Conservation (phyloP, 306 rosid genomes). For the Cucumis hystrix region DNA sequence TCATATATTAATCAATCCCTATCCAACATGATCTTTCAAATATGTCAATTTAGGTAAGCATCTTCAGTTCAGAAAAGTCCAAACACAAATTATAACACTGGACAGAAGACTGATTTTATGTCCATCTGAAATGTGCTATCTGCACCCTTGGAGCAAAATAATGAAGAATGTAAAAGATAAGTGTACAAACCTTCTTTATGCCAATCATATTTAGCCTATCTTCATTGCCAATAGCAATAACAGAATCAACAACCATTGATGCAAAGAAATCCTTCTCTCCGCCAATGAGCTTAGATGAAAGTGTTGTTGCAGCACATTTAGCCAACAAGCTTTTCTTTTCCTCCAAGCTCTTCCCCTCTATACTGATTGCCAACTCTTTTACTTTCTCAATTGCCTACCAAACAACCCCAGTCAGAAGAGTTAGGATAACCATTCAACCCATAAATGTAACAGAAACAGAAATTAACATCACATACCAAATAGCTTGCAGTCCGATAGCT, state of each 20-base stretch:
- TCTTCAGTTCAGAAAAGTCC: background rate
- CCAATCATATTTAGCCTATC: constrained; percentile 98
- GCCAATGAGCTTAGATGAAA: constrained; percentile 94
- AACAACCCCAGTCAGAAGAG: background rate
- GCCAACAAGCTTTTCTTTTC: constrained; percentile 83
- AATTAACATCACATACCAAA: constrained; percentile 33
- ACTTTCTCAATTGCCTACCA: constrained; percentile 74
- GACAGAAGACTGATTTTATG: background rate
- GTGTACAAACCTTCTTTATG: constrained; percentile 62
- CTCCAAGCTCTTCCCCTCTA: constrained; percentile 90
- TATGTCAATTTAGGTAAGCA: background rate
- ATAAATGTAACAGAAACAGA: background rate
- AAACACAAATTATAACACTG: background rate
- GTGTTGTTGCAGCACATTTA: constrained; percentile 95
- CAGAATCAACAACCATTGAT: constrained; percentile 88
- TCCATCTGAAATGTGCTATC: background rate
- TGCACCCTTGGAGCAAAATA: background rate
- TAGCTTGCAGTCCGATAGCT: constrained; percentile 70
- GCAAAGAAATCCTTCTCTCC: constrained; percentile 98
- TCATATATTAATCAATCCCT: background rate
- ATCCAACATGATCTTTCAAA: background rate
- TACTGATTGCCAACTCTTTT: constrained; percentile 71
- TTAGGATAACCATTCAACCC: background rate
- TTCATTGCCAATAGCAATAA: constrained; percentile 71
- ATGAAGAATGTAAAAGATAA: background rate